phyloP scores from a whole-genome alignment of 2,329 filamentous ascomycete genomes.

The Colletotrichum caudatum region DNA sequence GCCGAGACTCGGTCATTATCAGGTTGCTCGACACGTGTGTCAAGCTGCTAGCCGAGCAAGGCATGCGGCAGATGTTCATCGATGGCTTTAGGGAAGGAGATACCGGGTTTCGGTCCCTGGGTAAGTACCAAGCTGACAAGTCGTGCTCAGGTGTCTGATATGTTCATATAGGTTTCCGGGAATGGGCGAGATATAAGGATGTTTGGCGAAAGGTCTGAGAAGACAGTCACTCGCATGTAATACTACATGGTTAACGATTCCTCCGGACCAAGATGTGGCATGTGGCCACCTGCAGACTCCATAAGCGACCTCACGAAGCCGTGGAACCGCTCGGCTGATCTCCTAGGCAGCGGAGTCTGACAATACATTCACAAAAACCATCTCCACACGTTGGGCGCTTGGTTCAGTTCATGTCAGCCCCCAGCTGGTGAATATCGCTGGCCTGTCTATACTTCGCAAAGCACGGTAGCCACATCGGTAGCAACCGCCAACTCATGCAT shows the following conservation, averaged over 20 bases:
- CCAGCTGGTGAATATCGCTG: background rate
- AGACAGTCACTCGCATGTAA: conserved; percentile 2
- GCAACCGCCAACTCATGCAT: background rate
- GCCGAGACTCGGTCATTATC: conserved; percentile 63
- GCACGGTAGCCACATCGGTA: conserved; percentile 1
- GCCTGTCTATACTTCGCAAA: conserved; percentile 1
- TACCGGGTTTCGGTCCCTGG: conserved; percentile 63
- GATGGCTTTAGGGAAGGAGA: conserved; percentile 66
- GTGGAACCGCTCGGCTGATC: background rate
- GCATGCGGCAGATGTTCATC: conserved; percentile 67
- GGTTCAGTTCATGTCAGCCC: background rate
- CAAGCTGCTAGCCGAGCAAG: conserved; percentile 58
- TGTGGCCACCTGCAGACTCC: background rate
- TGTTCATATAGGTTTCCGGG: conserved; percentile 61
- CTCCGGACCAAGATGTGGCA: background rate
- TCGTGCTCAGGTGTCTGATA: conserved; percentile 19
- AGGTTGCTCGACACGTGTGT: conserved; percentile 66
- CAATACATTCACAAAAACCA: background rate
- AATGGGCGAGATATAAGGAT: conserved; percentile 70
- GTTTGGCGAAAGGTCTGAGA: conserved; percentile 55
- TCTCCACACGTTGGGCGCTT: background rate
- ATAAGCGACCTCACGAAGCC: background rate
- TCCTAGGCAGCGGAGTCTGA: background rate
- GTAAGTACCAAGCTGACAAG: conserved; percentile 52
- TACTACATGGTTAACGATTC: background rate